These are phyloP conservation scores for Alternaria panax DNA, from an alignment of 2,329 filamentous ascomycete species.

Conservation along the genomic window DNA sequence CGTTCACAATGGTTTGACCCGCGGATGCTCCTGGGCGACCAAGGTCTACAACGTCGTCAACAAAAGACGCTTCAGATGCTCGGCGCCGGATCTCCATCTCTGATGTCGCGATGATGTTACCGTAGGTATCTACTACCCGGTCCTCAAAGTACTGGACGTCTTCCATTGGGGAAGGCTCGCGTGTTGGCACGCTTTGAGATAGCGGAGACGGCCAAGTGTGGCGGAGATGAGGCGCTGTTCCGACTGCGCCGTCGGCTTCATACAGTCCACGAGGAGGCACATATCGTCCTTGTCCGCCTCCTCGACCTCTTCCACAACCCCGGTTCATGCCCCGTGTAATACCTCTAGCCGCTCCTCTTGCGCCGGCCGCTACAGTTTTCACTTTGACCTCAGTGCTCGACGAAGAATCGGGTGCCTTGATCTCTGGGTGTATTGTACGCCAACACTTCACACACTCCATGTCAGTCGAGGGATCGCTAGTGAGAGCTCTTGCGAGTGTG, in stretches of 20 bases:
- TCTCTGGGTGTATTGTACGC: slow-evolving; percentile 32
- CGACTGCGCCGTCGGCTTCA: slow-evolving; percentile 13
- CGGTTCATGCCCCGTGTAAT: not conserved
- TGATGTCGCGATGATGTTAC: slow-evolving; percentile 19
- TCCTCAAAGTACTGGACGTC: slow-evolving; percentile 9
- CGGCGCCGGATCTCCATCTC: slow-evolving; percentile 11
- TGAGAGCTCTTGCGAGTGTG: slow-evolving; percentile 21
- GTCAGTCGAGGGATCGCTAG: not conserved
- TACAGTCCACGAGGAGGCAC: slow-evolving; percentile 17
- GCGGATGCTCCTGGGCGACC: not conserved
- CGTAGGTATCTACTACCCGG: slow-evolving; percentile 29
- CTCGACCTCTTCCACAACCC: slow-evolving; percentile 1
- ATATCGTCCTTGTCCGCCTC: slow-evolving; percentile 7
- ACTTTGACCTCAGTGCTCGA: not conserved
- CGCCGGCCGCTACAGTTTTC: not conserved
- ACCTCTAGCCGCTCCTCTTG: slow-evolving; percentile 1
- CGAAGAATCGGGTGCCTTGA: slow-evolving; percentile 17
- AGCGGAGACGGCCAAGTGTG: not conserved
- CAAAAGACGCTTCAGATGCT: slow-evolving; percentile 9
- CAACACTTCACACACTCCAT: slow-evolving; percentile 46
- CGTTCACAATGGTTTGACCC: not conserved
- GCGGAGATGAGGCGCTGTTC: slow-evolving; percentile 16
- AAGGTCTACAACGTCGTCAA: not conserved
- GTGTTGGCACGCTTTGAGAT: slow-evolving; percentile 14
- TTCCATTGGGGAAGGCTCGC: slow-evolving; percentile 16